Conservation (phyloP, 2,329 filamentous ascomycete species). For the Colletotrichum tropicicola region DNA sequence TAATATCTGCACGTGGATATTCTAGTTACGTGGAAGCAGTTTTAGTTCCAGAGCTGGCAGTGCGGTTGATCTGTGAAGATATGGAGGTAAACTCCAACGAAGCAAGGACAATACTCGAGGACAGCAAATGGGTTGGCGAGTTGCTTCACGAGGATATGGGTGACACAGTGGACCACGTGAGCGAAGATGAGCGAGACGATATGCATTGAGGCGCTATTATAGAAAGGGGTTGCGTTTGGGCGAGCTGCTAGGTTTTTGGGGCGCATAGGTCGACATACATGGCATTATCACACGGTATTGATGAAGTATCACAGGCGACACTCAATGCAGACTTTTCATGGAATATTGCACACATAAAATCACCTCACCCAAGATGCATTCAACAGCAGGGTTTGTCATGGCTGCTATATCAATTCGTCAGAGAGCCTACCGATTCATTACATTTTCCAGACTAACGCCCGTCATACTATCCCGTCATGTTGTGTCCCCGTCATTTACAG, state of each 20-base stretch:
- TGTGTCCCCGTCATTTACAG: constrained; percentile 6
- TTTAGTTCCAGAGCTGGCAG: constrained; percentile 76
- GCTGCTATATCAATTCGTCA: neutral
- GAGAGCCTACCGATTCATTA: neutral
- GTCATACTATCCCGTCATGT: neutral
- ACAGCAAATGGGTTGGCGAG: constrained; percentile 74
- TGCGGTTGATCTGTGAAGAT: constrained; percentile 65
- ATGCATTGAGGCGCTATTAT: neutral
- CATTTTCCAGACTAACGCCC: constrained; percentile 3
- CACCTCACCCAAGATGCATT: too few relatives aligned
- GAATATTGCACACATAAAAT: too few relatives aligned
- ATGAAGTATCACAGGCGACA: neutral
- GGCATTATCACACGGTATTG: too few relatives aligned
- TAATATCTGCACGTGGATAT: constrained; percentile 73
- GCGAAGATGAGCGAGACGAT: constrained; percentile 8
- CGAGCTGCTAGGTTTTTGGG: too few relatives aligned
- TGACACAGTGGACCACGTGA: constrained; percentile 29
- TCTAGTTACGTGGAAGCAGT: constrained; percentile 78
- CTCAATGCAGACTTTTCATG: neutral
- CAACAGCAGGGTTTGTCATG: neutral
- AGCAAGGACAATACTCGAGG: constrained; percentile 66
- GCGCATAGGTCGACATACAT: too few relatives aligned
- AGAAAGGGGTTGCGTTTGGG: neutral
- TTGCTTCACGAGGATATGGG: constrained; percentile 72
- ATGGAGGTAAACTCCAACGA: constrained; percentile 53